Evolutionary conservation across 2,329 filamentous ascomycete genomes (phyloP), one percentile per base, ranked within the genome.

Genomic region (Cercospora sp.): DNA sequence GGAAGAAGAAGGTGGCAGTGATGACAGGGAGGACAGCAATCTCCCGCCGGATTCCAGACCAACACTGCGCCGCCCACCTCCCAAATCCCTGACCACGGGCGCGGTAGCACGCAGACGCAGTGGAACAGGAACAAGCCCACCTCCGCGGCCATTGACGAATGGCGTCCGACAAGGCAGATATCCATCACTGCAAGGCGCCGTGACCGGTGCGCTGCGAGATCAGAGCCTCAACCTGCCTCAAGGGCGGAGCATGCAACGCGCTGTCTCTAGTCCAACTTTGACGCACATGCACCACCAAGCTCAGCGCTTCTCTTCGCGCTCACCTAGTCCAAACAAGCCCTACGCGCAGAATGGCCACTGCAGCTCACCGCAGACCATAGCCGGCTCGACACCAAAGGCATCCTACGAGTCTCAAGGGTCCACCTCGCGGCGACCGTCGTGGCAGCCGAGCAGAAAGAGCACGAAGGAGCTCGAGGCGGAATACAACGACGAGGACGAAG

Each of bases 401-500:
- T 72, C 72, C 10, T 60, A 63, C 36, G 69, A 73, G n/a, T 67
- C 65, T 58, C 68, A 71, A 51, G 58, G 60, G 16, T 63, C 62
- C 12, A 28, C 67, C 18, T 48, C 62, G 59, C 66, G 75, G 30
- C 72, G 88, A 55, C 78, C 80, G 68, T 83, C 82, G 57, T 94
- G 90, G 91, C 90, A 93, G 77, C 86, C 89, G 0, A 86, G 82
- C 55, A 84, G 89, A 66, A 94, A 93, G 78, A 88, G 89, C 0
- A 84, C 87, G 0, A 81, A 89, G 68, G 88, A 94, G 74, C 82
- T 93, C 63, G 92, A 95, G 77, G 86, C 87, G 64, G 91, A 94
- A 76, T 94, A 92, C 73, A 90, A 94, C 72, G 90, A 93, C 64
- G 89, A 87, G 64, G 91, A 93, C 75, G 88, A 92, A 69, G 85